Evolutionary conservation across 225 moss, liverwort and hornwort genomes (phyloP), one percentile per base, ranked within the genome.

Genomic region (Polytrichum formosum): DNA sequence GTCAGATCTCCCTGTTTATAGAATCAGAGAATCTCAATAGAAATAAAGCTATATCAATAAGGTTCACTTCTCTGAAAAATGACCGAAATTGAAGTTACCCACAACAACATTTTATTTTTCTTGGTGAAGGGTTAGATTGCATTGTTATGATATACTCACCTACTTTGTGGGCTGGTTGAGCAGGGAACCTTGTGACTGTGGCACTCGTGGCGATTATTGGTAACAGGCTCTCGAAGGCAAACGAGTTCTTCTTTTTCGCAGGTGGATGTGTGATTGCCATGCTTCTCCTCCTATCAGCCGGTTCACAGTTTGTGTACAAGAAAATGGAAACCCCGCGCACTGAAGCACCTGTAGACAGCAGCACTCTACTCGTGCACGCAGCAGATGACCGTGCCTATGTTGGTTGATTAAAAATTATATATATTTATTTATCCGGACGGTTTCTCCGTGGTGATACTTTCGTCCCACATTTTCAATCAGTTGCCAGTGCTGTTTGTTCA

Each of bases 121-220:
- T 31, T 31, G 7, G 7, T 31, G 7, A 46, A 46, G 16, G 46
- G 46, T 13, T 46, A 13, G 13, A 46, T 46, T 46, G 46, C 46
- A 1, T 35, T 8, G 2, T 35, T 2, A 9, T 9, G 35, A 46
- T 46, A 16, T 16, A 13, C 16, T 46, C 10, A 16, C 46, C 46
- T 46, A 13, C 46, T 46, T 46, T 46, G 46, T 46, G 73, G 73
- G 58, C 20, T 72, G 56, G 59, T 53, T 62, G 68, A 70, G 80
- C 92, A 97, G 97, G 97, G 37, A 97, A 97, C 78, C 81, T 97
- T 60, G 86, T 94, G 53, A 97, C 97, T 16, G 89, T 94, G 31
- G 79, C 88, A 54, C 79, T 97, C 22, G 84, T 97, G 67, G 94
- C 97, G 28, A 79, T 81, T 30, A 78, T 97, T 69, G 97, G 97